Conservation (phyloP, 2,329 filamentous ascomycete genomes). For the Didymella sp. region DNA sequence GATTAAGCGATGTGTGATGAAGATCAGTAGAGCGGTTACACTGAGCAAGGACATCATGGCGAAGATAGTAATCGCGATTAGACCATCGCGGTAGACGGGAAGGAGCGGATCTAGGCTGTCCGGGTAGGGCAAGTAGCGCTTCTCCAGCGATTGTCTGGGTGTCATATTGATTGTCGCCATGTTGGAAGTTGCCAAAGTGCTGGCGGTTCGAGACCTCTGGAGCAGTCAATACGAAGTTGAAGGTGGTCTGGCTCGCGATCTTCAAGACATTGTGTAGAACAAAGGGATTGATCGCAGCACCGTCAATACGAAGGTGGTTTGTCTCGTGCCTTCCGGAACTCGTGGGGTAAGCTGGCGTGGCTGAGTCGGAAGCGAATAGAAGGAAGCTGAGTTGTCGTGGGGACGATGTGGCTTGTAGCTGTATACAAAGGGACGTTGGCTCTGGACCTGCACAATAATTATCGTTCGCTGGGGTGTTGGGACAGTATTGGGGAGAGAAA, state of each 20-base stretch:
- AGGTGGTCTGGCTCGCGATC: conserved; percentile 11
- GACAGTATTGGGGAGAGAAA: background rate
- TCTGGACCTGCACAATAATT: background rate
- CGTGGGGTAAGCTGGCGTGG: conserved; percentile 6
- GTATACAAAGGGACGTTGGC: conserved; percentile 13
- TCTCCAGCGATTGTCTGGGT: conserved; percentile 19
- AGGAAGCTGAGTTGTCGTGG: conserved; percentile 7
- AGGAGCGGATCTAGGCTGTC: conserved; percentile 45
- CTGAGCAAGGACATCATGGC: conserved; percentile 57
- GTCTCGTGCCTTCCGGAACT: conserved; percentile 12
- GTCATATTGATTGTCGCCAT: conserved; percentile 24
- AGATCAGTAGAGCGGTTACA: conserved; percentile 53
- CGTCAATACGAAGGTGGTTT: background rate
- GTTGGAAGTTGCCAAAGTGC: conserved; percentile 3
- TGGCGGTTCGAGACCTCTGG: background rate
- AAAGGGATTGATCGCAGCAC: conserved; percentile 13
- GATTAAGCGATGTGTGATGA: conserved; percentile 60
- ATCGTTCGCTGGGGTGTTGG: conserved; percentile 1
- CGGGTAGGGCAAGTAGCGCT: conserved; percentile 30
- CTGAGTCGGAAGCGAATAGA: background rate
- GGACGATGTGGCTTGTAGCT: conserved; percentile 17
- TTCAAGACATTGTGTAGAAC: conserved; percentile 29
- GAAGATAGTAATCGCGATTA: conserved; percentile 57
- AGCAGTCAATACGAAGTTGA: background rate
- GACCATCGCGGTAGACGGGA: conserved; percentile 46